Evolutionary conservation across 176 grass and related monocot genomes (phyloP), one percentile per base, ranked within the genome.

Genomic region (Poa pratensis): DNA sequence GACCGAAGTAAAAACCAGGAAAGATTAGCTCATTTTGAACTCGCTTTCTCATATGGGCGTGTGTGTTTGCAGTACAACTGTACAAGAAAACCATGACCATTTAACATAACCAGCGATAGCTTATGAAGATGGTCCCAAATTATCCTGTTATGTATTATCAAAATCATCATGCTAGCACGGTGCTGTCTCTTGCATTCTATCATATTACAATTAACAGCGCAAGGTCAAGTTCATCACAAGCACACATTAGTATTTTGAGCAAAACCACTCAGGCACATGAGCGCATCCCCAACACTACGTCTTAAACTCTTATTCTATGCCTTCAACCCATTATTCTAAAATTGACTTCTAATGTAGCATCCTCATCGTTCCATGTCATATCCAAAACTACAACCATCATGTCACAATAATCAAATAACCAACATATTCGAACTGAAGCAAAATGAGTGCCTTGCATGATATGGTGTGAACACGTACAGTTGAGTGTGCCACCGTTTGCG

Each of bases 1-100:
- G 34, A 82, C 12, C 20, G 10, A 52, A 71, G 42, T 74, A 84
- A 1, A 65, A 72, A 72, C 0, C 32, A 74, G 43, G 52, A 30
- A 90, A 73, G 0, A 52, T 79, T 82, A 68, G 67, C 26, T 65
- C 32, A 82, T 71, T 34, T 61, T 18, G 57, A 71, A 52, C 13
- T 53, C 39, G 52, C 77, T 52, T 77, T 35, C 49, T 77, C 30
- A 62, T 43, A 64, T 53, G 9, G 40, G 68, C 39, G 48, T 17
- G 54, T 48, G 49, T 16, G 82, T 75, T 54, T 86, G 55, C 80
- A 22, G 8, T 52, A 15, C 34, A 43, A 24, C 80, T 16, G 6
- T 52, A 26, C 46, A 54, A 46, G 46, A 76, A 57, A 55, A 67
- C 16, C 23, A 32, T 26, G 17, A n/a, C 11, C 46, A 20, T 34